Conservation (phyloP, 768 basidiomycete species). For the Amanita rubescens region DNA sequence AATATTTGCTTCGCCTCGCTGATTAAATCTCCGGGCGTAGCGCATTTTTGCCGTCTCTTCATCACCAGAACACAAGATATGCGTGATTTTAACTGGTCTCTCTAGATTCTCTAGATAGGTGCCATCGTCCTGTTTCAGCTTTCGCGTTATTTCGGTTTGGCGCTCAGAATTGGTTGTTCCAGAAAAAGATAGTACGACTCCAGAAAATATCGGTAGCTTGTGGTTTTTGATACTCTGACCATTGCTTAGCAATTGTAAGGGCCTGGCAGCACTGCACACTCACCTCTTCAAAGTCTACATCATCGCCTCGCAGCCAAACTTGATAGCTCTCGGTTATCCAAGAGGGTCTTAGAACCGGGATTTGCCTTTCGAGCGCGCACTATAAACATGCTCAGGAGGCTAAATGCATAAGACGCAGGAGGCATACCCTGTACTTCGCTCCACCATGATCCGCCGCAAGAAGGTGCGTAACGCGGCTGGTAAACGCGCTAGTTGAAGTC, state of each 20-base stretch:
- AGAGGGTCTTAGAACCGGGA: conserved; percentile 70
- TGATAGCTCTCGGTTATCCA: conserved; percentile 74
- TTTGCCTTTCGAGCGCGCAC: conserved; percentile 77
- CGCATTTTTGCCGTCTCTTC: conserved; percentile 69
- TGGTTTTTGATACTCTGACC: conserved; percentile 51
- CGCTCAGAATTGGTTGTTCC: conserved; percentile 59
- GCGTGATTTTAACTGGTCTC: conserved; percentile 74
- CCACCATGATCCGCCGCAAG: conserved; percentile 76
- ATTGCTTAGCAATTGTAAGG: not conserved
- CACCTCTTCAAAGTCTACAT: conserved; percentile 63
- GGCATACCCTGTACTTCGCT: conserved; percentile 69
- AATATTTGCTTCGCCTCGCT: conserved; percentile 63
- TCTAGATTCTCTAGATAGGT: conserved; percentile 68
- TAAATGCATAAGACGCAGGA: not conserved
- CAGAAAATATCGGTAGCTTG: conserved; percentile 68
- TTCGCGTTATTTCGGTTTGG: conserved; percentile 56
- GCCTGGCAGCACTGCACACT: conserved; percentile 11
- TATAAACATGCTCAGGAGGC: conserved; percentile 22
- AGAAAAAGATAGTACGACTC: conserved; percentile 63
- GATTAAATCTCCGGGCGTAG: conserved; percentile 71
- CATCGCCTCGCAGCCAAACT: conserved; percentile 74
- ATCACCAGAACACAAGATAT: conserved; percentile 70
- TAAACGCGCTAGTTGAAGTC: conserved; percentile 58
- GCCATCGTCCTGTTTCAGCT: conserved; percentile 56
- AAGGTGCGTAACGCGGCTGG: conserved; percentile 82